Base-by-base conservation (phyloP, 2,329 filamentous ascomycete genomes). In the Alternaria arborescens region DNA sequence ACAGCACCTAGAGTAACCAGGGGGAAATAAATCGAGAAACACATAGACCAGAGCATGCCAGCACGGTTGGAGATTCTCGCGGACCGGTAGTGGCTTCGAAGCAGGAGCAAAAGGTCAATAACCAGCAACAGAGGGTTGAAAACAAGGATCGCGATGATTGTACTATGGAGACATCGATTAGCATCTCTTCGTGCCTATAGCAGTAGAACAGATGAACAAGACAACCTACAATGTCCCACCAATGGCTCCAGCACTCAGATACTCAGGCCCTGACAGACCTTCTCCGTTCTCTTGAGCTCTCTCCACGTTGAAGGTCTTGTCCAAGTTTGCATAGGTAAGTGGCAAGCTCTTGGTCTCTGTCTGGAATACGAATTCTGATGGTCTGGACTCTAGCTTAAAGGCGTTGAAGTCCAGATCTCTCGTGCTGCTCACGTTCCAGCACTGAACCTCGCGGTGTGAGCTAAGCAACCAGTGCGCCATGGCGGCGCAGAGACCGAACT, bases 311-410 rank as follows among this genome's bases (percentile, higher is more conserved):
- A 34, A 50, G 6, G 36, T 16, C 46, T n/a, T 50, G 18, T 44
- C 48, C 48, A 54, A 4, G 52, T 58, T 58, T 6, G 32, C 50
- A 41, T 41, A 58, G 3, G 34, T 46, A 8, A 58, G 40, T 1
- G 55, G 55, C 18, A 54, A 28, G 14, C 10, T 16, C 41, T 47
- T 54, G 18, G 18, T n/a, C 8, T 32, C 24, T 1, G 12, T 41
- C 8, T 7, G 14, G n/a, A 48, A 41, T 3, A 28, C 18, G 12
- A n/a, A 14, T 12, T 32, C 20, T 2, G 42, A 36, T 4, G 41
- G n/a, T 8, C 30, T 36, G n/a, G 30, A 18, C 5, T 32, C 26
- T 7, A 38, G 18, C 5, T 5, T 18, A 12, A 14, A 38, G 28
- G 10, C 22, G 42, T 24, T 36, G 46, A 47, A 28, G 20, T 36